Base-by-base conservation (phyloP, 2,329 filamentous ascomycete genomes). In the Xylariaceae sp. region DNA sequence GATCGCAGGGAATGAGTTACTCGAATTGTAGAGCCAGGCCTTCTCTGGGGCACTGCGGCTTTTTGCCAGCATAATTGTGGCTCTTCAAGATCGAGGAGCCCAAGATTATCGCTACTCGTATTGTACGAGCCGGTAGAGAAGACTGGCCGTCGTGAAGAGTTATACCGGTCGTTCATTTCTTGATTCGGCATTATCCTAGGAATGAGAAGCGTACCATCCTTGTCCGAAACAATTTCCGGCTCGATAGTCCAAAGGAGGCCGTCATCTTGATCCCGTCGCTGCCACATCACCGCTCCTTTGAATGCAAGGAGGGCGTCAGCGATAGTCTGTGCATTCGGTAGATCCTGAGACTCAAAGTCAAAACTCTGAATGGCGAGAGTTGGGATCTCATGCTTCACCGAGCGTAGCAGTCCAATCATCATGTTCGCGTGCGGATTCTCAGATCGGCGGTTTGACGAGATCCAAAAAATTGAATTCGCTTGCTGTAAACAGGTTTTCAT, bases 141-240 rank as follows among this genome's bases (percentile, higher is more conserved):
- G 30, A 53, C 33, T 13, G 20, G 42, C 9, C 50, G 50, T 15
- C 50, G 32, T 6, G 16, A 41, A 2, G 53, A 48, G 21, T 57
- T 57, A n/a, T 57, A 53, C 2, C 53, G 49, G 15, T 45, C 15
- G 10, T 53, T 52, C 53, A 57, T 53, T 5, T 16, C 9, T 15
- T 18, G 3, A 11, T 36, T 37, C 1, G 6, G 2, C n/a, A n/a
- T n/a, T n/a, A n/a, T n/a, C n/a, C n/a, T n/a, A n/a, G n/a, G n/a
- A n/a, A n/a, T n/a, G n/a, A n/a, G n/a, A n/a, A n/a, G n/a, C n/a
- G n/a, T n/a, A n/a, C n/a, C n/a, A n/a, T n/a, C n/a, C n/a, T n/a
- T 11, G 46, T 15, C n/a, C n/a, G n/a, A n/a, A n/a, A n/a, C n/a
- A n/a, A n/a, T n/a, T n/a, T n/a, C n/a, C n/a, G n/a, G n/a, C 27